Evolutionary conservation across 306 rosid species (phyloP).

Genomic region (Citrullus amarus): DNA sequence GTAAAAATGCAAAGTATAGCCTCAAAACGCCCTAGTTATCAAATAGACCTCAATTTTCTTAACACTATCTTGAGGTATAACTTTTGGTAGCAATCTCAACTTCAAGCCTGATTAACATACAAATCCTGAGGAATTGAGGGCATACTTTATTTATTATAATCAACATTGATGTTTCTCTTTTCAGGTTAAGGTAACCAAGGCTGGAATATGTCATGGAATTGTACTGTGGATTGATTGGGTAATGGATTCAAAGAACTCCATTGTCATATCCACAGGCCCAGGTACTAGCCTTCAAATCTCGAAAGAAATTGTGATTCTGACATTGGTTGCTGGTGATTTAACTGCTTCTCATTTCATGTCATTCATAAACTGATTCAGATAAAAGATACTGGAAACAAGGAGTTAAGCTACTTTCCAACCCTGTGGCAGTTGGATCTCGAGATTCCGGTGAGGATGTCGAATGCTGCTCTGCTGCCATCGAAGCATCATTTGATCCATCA

Average conservation of each 20-base stretch:
- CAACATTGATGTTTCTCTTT: slow-evolving; percentile 4
- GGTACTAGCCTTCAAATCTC: slow-evolving; percentile 28
- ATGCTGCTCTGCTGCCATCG: slow-evolving; percentile 34
- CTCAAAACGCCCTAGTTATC: not conserved
- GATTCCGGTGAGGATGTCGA: slow-evolving; percentile 9
- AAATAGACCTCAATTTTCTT: not conserved
- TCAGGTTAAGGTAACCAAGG: slow-evolving; percentile 49
- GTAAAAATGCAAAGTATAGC: not conserved
- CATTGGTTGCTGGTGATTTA: not conserved
- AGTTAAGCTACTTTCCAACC: slow-evolving; percentile 66
- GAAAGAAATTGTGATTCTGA: not conserved
- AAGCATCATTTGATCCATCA: slow-evolving; percentile 57
- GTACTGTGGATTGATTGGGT: slow-evolving; percentile 88
- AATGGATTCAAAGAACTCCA: slow-evolving; percentile 54
- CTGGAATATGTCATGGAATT: slow-evolving; percentile 77
- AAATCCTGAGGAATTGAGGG: not conserved
- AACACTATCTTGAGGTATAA: not conserved
- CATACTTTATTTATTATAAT: not conserved
- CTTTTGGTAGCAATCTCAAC: not conserved
- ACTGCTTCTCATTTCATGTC: not conserved
- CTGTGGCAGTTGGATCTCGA: slow-evolving; percentile 37
- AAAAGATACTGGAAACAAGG: slow-evolving; percentile 92
- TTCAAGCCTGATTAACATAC: not conserved
- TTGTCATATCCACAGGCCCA: slow-evolving; percentile 74
- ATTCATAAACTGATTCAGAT: slow-evolving; percentile 34